Base-by-base conservation (phyloP, 1,139 yeast species). In the Scheffersomyces insectosa region DNA sequence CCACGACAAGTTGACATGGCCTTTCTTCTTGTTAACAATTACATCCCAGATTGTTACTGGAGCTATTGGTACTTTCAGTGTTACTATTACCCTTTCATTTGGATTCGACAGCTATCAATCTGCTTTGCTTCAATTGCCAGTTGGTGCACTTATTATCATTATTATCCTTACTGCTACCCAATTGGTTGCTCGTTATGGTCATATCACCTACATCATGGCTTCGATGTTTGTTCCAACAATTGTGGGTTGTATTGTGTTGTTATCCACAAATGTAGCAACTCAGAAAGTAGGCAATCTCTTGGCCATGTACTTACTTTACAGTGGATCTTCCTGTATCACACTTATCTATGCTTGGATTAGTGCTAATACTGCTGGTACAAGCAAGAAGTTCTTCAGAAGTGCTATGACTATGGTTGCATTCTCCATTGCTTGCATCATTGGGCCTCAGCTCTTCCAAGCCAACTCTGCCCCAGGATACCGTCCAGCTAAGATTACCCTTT, bases 31-130 rank as follows among this genome's bases (percentile, higher is more conserved):
- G 11, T 55, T 70, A 37, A 69, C 74, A 1, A 42, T 70, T 1
- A 52, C 66, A 4, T 60, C 70, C 28, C 70, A 67, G 61, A 67
- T 70, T 28, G 70, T 70, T 4, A 70, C 75, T 3, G 77, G 77
- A 8, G 72, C 74, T 2, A 63, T 71, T 28, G 65, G 65, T 13
- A 65, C 74, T 1, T 71, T 70, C 42, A 66, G 73, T 44, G 73
- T 69, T 7, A 68, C 74, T 1, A 65, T 71, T 11, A 70, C 70
- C 12, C 59, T 62, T 13, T 55, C 70, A 28, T 68, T 71, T 50
- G 76, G 75, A 2, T 70, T 66, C 42, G 53, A 56, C 40, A 50
- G 39, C 42, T 58, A 65, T 42, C 48, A 65, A 43, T 62, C 75
- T 2, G 72, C 76, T 1, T 56, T 71, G 31, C 63, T 70, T 54